These are phyloP conservation scores for Moesziomyces sp. DNA, from an alignment of 1,284 basidiomycete genomes.

Conservation along the genomic window DNA sequence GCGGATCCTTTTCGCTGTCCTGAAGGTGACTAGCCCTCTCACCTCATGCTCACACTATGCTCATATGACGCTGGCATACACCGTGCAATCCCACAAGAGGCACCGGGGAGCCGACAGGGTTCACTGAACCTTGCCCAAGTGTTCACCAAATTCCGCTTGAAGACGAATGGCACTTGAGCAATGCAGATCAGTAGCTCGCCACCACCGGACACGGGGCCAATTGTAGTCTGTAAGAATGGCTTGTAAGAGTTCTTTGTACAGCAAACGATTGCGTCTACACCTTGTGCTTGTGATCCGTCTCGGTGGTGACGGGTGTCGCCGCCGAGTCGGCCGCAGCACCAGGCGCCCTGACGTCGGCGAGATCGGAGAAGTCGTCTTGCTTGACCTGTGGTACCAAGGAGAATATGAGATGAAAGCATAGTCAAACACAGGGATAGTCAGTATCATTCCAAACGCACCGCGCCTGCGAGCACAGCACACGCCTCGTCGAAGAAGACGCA, in stretches of 20 bases:
- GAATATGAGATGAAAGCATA: background rate
- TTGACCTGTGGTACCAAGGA: constrained; percentile 32
- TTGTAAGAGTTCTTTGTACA: background rate
- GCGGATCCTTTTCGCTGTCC: background rate
- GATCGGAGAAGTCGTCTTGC: constrained; percentile 62
- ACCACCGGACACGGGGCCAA: no score
- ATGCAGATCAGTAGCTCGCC: no score
- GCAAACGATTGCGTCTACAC: constrained; percentile 8
- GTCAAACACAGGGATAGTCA: background rate
- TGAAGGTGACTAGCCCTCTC: no score
- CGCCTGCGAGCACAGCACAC: no score
- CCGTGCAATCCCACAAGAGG: no score
- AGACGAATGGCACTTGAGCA: no score
- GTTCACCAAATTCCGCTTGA: no score
- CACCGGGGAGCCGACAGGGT: no score
- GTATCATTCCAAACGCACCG: background rate
- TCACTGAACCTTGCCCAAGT: no score
- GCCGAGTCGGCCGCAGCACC: constrained; percentile 9
- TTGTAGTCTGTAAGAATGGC: no score
- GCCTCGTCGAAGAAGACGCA: constrained; percentile 6
- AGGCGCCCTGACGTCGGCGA: constrained; percentile 50
- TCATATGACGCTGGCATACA: no score
- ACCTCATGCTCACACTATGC: no score
- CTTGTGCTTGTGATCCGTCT: constrained; percentile 41
- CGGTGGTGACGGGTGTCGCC: constrained; percentile 31